Percentiles rank a stretch among this genome's conserved stretches.
Conservation (phyloP, 1,139 yeast genomes). For the Sugiyamaella pinicola region DNA sequence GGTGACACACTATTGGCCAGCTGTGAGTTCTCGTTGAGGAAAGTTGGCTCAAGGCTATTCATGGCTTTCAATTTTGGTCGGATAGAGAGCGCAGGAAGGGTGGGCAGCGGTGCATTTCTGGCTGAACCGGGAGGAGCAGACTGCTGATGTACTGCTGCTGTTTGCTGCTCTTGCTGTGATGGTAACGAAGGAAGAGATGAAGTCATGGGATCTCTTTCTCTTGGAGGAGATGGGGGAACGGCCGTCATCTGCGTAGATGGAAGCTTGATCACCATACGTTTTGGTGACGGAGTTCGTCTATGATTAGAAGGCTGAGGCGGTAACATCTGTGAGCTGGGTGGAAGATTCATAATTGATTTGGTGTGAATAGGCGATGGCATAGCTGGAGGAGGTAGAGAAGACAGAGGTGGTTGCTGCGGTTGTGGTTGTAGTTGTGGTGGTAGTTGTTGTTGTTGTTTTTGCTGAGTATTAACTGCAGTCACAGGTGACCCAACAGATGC, state of each 20-base stretch:
- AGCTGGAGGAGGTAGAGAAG: constrained; percentile 21
- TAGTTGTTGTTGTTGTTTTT: too few relatives aligned
- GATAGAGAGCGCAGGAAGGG: constrained; percentile 2
- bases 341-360: neutral
- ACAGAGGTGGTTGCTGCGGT: too few relatives aligned
- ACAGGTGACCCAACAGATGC: constrained; percentile 1
- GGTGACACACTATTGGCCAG: neutral
- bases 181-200: constrained; percentile 9
- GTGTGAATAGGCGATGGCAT: constrained; percentile 19
- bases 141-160: too few relatives aligned
- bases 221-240: constrained; percentile 16
- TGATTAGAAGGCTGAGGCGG: constrained; percentile 3
- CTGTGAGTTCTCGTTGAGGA: neutral
- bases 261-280: constrained; percentile 18
- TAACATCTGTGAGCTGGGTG: neutral
- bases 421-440: too few relatives aligned
- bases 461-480: neutral
- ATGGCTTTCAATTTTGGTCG: constrained; percentile 21
- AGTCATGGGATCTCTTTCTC: constrained; percentile 7
- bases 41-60: constrained; percentile 10
- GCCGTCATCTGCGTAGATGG: constrained; percentile 10
- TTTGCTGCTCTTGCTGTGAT: constrained; percentile 8
- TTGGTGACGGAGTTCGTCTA: constrained; percentile 22
- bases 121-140: constrained; percentile 11
- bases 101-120: constrained; percentile 2